These are phyloP conservation scores for Lepidium aucheri DNA, from an alignment of 345 rosid genomes.

Conservation along the genomic window DNA sequence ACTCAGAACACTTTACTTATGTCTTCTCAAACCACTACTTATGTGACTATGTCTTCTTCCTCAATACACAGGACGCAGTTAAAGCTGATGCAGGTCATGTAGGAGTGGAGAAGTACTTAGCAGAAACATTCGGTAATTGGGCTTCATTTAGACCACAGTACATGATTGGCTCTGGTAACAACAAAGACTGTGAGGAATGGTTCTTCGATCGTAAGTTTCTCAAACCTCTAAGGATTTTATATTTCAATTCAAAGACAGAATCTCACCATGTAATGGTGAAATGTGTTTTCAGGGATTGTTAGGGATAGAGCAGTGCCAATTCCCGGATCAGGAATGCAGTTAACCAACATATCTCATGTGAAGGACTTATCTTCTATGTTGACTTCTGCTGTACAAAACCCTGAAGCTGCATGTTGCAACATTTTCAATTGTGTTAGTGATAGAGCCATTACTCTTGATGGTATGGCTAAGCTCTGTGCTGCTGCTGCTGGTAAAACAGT, in stretches of 20 bases:
- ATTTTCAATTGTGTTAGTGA: constrained; percentile 90
- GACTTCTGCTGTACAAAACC: constrained; percentile 61
- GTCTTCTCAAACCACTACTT: not conserved
- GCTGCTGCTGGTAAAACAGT: constrained; percentile 68
- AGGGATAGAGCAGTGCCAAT: constrained; percentile 79
- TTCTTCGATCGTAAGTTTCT: constrained; percentile 69
- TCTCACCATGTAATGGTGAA: not conserved
- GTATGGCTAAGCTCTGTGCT: constrained; percentile 92
- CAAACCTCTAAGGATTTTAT: not conserved
- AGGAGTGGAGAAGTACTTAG: constrained; percentile 76
- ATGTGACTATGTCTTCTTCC: constrained; percentile 2
- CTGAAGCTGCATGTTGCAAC: constrained; percentile 54
- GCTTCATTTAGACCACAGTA: constrained; percentile 79
- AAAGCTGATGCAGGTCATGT: constrained; percentile 85
- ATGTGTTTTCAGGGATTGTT: constrained; percentile 56
- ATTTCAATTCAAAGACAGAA: not conserved
- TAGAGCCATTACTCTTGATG: constrained; percentile 87
- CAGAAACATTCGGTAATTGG: constrained; percentile 61
- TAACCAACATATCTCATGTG: constrained; percentile 74
- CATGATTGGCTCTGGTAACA: constrained; percentile 97
- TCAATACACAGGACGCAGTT: constrained; percentile 53
- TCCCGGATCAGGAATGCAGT: constrained; percentile 94
- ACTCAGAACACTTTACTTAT: not conserved
- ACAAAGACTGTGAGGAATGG: constrained; percentile 99
- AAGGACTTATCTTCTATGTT: constrained; percentile 89